Evolutionary conservation across 768 basidiomycete genomes (phyloP).

Genomic region (Amanita exitialis): DNA sequence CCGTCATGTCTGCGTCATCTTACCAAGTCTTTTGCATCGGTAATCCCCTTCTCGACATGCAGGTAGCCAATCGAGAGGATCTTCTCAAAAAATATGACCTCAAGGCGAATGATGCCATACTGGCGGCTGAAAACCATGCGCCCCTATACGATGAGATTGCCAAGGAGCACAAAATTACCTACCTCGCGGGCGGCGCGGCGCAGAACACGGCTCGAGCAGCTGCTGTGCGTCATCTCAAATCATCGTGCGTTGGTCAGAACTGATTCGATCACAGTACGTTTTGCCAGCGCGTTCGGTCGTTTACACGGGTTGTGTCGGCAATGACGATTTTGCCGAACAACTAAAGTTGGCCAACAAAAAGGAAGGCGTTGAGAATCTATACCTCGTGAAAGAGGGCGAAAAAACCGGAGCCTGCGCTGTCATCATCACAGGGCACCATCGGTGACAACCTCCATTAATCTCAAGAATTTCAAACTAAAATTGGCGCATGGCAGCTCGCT

Average conservation of each 20-base stretch:
- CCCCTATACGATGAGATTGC: slow-evolving; percentile 92
- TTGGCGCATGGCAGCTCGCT: slow-evolving; percentile 51
- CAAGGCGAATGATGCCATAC: slow-evolving; percentile 91
- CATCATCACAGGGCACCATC: slow-evolving; percentile 85
- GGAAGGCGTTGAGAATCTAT: slow-evolving; percentile 83
- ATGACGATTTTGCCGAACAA: slow-evolving; percentile 86
- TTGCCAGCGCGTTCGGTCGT: slow-evolving; percentile 84
- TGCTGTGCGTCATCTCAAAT: slow-evolving; percentile 50
- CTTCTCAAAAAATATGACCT: slow-evolving; percentile 85
- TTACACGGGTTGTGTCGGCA: slow-evolving; percentile 89
- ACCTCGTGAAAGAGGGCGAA: slow-evolving; percentile 78
- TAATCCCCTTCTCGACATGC: slow-evolving; percentile 95
- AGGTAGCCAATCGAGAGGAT: slow-evolving; percentile 77
- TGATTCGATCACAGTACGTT: slow-evolving; percentile 60
- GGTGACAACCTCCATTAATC: slow-evolving; percentile 34
- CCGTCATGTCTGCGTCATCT: slow-evolving; percentile 31
- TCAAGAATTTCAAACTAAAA: neutral
- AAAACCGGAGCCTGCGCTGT: slow-evolving; percentile 97
- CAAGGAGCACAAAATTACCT: slow-evolving; percentile 65
- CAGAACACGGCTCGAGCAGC: slow-evolving; percentile 97
- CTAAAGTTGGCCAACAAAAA: slow-evolving; percentile 84
- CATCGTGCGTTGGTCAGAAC: neutral
- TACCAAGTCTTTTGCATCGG: slow-evolving; percentile 84
- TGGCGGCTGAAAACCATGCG: slow-evolving; percentile 82
- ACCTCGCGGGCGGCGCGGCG: slow-evolving; percentile 94